A percentile compares a stretch with the other conserved stretches of the same genome.
Evolutionary conservation across 805 yeast genomes (phyloP).

Genomic region (Vanderwaltozyma polyspora): DNA sequence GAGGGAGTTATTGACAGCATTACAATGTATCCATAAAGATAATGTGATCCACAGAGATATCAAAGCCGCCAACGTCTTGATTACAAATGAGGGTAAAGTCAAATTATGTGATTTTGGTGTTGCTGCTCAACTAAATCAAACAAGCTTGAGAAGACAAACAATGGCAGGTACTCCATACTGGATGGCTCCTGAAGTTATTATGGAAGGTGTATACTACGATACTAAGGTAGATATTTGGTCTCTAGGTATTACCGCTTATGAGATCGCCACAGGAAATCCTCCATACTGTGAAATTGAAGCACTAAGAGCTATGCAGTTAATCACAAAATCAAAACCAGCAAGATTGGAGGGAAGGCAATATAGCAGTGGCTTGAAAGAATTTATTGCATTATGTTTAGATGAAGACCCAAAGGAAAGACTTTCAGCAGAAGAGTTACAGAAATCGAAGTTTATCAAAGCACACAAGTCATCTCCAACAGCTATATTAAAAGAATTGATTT

Average conservation of each 20-base stretch:
- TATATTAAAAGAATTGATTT: constrained; percentile 60
- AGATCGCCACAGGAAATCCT: constrained; percentile 93
- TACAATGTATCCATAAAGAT: constrained; percentile 70
- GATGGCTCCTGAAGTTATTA: constrained; percentile 99
- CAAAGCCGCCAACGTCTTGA: constrained; percentile 90
- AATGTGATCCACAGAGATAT: constrained; percentile 95
- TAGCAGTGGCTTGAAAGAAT: constrained; percentile 65
- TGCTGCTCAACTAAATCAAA: constrained; percentile 80
- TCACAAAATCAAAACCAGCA: constrained; percentile 89
- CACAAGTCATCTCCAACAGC: constrained; percentile 51
- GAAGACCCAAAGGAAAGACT: constrained; percentile 87
- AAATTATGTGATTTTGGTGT: constrained; percentile 97
- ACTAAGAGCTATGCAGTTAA: constrained; percentile 84
- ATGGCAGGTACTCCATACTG: constrained; percentile 96
- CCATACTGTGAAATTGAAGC: constrained; percentile 96
- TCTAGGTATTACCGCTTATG: constrained; percentile 85
- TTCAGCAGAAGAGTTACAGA: constrained; percentile 64
- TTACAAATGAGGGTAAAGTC: constrained; percentile 80
- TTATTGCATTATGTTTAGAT: constrained; percentile 83
- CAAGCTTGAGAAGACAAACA: constrained; percentile 71
- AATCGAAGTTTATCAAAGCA: constrained; percentile 57
- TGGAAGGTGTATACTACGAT: constrained; percentile 82
- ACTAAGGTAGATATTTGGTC: constrained; percentile 97
- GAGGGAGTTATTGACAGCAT: constrained; percentile 68
- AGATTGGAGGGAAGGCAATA: constrained; percentile 84